These are phyloP conservation scores for Nannochloropsis gaditana DNA, from an alignment of 108 stramenopile genomes.

Conservation along the genomic window DNA sequence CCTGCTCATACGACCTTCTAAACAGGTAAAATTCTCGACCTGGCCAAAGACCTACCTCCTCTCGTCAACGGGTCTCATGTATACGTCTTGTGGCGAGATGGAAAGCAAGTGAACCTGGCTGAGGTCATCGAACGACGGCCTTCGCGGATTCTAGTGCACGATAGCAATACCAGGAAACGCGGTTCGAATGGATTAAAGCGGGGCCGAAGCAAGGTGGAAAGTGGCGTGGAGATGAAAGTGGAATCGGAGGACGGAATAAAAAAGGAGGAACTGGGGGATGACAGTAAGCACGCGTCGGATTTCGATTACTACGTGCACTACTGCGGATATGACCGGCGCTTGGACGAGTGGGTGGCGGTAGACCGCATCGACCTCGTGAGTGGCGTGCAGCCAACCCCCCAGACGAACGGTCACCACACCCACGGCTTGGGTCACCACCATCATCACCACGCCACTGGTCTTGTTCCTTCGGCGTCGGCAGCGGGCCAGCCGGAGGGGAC, in stretches of 20 bases:
- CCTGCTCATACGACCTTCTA: not conserved
- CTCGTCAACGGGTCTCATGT: not conserved
- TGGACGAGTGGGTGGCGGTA: conserved; percentile 56
- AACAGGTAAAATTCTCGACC: not conserved
- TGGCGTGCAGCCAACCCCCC: conserved; percentile 20
- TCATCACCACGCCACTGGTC: not conserved
- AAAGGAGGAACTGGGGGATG: not conserved
- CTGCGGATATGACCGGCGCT: conserved; percentile 48
- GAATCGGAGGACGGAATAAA: not conserved
- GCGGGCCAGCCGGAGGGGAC: conserved; percentile 20
- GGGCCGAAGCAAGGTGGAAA: not conserved
- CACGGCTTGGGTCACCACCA: not conserved
- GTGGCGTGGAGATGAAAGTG: not conserved
- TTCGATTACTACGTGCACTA: conserved; percentile 56
- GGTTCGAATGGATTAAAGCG: not conserved
- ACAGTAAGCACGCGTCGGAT: not conserved
- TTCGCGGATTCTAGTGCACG: not conserved
- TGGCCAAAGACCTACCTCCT: not conserved
- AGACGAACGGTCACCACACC: conserved; percentile 13
- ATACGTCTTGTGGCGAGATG: not conserved
- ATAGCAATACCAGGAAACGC: not conserved
- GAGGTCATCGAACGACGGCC: not conserved
- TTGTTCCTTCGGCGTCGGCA: not conserved
- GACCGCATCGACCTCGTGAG: conserved; percentile 47
- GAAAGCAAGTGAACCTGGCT: conserved; percentile 13